These are phyloP conservation scores for Saturnispora diversa DNA, from an alignment of 805 yeast species.

Conservation along the genomic window DNA sequence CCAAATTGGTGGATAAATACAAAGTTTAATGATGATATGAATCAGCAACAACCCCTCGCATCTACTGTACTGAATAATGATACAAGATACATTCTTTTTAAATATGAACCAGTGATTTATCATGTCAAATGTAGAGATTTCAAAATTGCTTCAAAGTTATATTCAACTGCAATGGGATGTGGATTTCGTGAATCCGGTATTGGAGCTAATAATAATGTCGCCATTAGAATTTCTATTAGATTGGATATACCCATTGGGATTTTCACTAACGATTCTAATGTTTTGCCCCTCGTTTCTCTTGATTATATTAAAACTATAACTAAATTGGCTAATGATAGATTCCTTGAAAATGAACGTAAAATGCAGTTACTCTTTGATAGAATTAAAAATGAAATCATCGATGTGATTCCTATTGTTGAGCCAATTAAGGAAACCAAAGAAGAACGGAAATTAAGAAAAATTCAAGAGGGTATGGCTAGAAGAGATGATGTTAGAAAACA, in stretches of 20 bases:
- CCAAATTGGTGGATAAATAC: constrained; percentile 40
- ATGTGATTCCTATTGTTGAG: neutral
- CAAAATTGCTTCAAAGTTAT: constrained; percentile 50
- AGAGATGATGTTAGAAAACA: constrained; percentile 18
- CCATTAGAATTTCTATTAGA: constrained; percentile 64
- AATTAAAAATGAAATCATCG: constrained; percentile 30
- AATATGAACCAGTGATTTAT: constrained; percentile 77
- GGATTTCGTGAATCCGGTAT: constrained; percentile 87
- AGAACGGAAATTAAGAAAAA: constrained; percentile 46
- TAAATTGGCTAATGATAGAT: constrained; percentile 51
- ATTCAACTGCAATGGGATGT: constrained; percentile 67
- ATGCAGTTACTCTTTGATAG: constrained; percentile 40
- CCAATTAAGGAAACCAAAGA: constrained; percentile 42
- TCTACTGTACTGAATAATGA: neutral
- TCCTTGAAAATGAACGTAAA: constrained; percentile 55
- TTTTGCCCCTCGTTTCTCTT: constrained; percentile 38
- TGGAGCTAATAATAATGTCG: constrained; percentile 71
- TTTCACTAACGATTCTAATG: constrained; percentile 27
- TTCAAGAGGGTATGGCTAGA: constrained; percentile 40
- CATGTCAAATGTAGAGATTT: constrained; percentile 72
- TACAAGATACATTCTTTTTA: constrained; percentile 57
- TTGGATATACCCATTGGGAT: constrained; percentile 74
- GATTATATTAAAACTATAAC: constrained; percentile 47
- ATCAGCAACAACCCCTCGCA: neutral
- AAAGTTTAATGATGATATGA: too few relatives aligned